Percentiles rank a stretch among this genome's conserved stretches.
phyloP scores from a whole-genome alignment of 2,329 filamentous ascomycete species.

The Aspergillus viridinutans region DNA sequence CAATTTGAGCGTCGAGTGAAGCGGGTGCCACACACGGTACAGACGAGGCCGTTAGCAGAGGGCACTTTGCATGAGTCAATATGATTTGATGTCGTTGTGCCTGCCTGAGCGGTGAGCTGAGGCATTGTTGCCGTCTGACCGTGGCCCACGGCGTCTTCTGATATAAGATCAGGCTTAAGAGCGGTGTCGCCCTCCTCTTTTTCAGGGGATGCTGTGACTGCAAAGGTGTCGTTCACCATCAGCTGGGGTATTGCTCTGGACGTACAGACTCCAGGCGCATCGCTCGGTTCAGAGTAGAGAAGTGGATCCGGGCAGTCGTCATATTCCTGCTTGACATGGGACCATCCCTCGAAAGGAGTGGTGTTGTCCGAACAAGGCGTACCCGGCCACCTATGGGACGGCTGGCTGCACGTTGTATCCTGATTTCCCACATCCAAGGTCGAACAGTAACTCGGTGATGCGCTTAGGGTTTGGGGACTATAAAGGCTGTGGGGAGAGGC shows the following conservation, averaged over 20 bases:
- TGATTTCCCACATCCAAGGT: constrained; percentile 13
- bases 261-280: neutral
- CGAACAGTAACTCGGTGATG: constrained; percentile 24
- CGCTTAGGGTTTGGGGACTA: constrained; percentile 17
- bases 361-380: constrained; percentile 20
- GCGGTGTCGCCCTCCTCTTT: neutral
- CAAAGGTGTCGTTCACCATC: neutral
- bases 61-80: constrained; percentile 17
- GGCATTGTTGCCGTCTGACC: constrained; percentile 1
- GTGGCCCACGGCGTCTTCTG: neutral
- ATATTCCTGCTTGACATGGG: constrained; percentile 9
- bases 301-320: constrained; percentile 16
- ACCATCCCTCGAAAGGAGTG: constrained; percentile 12
- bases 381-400: constrained; percentile 21
- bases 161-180: neutral
- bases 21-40: constrained; percentile 69
- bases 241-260: constrained; percentile 6
- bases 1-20: constrained; percentile 85
- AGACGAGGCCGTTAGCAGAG: constrained; percentile 63
- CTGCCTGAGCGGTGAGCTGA: constrained; percentile 4
- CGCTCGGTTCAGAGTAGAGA: constrained; percentile 3
- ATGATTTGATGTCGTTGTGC: neutral
- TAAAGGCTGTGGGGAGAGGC: constrained; percentile 23
- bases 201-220: neutral
- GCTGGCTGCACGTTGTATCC: constrained; percentile 13